Evolutionary conservation across 2,329 filamentous ascomycete genomes (phyloP).

Genomic region (Sphaerulina populicola): DNA sequence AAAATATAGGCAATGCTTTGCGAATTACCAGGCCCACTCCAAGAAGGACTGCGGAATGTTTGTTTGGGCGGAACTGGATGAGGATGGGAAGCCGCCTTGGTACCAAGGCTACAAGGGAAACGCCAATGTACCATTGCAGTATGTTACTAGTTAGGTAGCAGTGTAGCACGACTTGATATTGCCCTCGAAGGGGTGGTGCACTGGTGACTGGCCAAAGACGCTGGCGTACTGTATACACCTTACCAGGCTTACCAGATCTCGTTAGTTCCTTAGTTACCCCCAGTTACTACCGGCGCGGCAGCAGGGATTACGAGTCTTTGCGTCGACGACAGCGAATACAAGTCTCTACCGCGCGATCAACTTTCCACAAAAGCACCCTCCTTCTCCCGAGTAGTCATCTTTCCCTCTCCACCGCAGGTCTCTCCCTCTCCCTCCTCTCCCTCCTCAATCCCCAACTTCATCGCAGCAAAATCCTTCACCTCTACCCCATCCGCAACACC

Average conservation of each 20-base stretch:
- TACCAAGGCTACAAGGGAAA: slow-evolving; percentile 29
- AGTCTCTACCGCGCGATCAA: no score
- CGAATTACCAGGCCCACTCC: slow-evolving; percentile 56
- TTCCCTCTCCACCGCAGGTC: no score
- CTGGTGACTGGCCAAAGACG: no score
- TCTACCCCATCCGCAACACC: slow-evolving; percentile 1
- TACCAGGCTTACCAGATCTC: no score
- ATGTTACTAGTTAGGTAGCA: no score
- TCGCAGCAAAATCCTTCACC: not conserved
- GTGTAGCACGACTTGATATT: no score
- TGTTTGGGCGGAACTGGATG: slow-evolving; percentile 76
- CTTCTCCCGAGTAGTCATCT: no score
- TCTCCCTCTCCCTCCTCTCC: no score
- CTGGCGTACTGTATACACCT: no score
- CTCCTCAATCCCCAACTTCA: no score
- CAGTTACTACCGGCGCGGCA: not conserved
- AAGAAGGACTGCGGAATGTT: slow-evolving; percentile 64
- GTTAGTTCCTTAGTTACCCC: not conserved
- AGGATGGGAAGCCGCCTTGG: slow-evolving; percentile 74
- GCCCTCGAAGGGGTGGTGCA: not conserved
- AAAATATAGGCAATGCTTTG: slow-evolving; percentile 72
- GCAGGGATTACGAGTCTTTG: not conserved
- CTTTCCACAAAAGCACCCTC: no score
- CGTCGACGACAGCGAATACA: not conserved
- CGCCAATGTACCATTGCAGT: slow-evolving; percentile 22